Base-by-base conservation (phyloP, 495 filamentous ascomycete genomes). In the Talaromyces wortmannii region DNA sequence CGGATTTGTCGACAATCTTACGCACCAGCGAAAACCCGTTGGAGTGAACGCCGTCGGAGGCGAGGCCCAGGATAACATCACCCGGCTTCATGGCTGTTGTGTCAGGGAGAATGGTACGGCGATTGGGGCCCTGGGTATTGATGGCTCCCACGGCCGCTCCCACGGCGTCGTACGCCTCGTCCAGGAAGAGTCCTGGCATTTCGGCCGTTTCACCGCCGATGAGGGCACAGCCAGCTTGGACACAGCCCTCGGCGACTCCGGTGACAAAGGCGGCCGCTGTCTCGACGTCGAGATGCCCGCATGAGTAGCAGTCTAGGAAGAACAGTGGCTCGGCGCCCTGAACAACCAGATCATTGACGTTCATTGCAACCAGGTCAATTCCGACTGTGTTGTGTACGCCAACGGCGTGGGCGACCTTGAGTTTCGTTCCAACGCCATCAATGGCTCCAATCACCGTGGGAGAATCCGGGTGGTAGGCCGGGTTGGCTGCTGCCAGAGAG, bases 321-420 rank as follows among this genome's bases (percentile, higher is more conserved):
- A 90, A 90, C 63, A 96, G 77, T 8, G 94, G 89, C 65, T 92
- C 87, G 1, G 94, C 94, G 50, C 94, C 94, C 70, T 97, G 91
- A 12, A 96, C 94, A 45, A 97, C 85, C 0, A 97, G 79, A 70
- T 97, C 94, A 70, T 98, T 97, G 64, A 96, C 94, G 68, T 95
- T 95, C 95, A 97, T 97, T 58, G 94, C 94, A 2, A 97, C 95
- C 11, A 98, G 81, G 67, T 98, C 94, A 62, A 97, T 90, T 58
- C 90, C 92, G 11, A 97, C 91, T 5, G 90, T 95, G 69, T 89
- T 84, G 72, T 96, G 92, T 72, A 96, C 89, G 51, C 83, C 78
- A 63, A 92, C 86, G 5, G 84, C 82, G 64, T 94, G 91, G 7
- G 94, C 95, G 61, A 97, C 88, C 75, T 91, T 92, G 57, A 97